phyloP scores from a whole-genome alignment of 208 protist species.

The Trypanosoma rangeli region DNA sequence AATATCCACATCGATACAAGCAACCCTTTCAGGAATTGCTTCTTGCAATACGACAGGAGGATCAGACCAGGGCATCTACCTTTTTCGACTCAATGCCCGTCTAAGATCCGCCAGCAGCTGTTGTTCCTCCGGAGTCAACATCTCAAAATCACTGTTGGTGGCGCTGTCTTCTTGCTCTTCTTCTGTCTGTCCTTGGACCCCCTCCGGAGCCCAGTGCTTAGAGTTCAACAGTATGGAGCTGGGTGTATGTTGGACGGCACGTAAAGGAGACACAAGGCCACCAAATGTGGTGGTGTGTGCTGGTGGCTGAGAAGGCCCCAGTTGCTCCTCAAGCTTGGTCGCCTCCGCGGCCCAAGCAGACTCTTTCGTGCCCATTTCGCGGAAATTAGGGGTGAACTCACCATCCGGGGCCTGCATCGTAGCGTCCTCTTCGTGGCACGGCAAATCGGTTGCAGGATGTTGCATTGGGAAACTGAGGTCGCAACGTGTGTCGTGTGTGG shows the following conservation, averaged over 20 bases:
- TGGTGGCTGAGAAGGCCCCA: conserved; percentile 13
- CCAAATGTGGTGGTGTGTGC: conserved; percentile 14
- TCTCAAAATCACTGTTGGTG: conserved; percentile 10
- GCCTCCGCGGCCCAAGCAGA: neutral
- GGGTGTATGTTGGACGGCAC: neutral
- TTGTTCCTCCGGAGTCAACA: conserved; percentile 20
- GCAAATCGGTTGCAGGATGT: neutral
- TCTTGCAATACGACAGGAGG: neutral
- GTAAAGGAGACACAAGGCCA: neutral
- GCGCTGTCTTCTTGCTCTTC: conserved; percentile 1
- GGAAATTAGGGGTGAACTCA: neutral
- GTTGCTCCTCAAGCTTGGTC: conserved; percentile 5
- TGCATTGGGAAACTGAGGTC: neutral
- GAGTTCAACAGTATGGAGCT: conserved; percentile 1
- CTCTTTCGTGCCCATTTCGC: neutral
- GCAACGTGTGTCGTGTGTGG: neutral
- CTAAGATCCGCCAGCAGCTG: conserved; percentile 12
- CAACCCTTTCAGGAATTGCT: neutral
- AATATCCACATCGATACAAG: neutral
- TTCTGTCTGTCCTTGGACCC: neutral
- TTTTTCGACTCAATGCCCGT: conserved; percentile 7
- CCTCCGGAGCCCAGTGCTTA: conserved; percentile 2
- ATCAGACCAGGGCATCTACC: neutral
- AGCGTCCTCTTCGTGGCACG: neutral
- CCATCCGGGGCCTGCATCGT: neutral